Evolutionary conservation across 2,329 filamentous ascomycete genomes (phyloP), one percentile per base, ranked within the genome.

Genomic region (Metarhizium anisopliae): DNA sequence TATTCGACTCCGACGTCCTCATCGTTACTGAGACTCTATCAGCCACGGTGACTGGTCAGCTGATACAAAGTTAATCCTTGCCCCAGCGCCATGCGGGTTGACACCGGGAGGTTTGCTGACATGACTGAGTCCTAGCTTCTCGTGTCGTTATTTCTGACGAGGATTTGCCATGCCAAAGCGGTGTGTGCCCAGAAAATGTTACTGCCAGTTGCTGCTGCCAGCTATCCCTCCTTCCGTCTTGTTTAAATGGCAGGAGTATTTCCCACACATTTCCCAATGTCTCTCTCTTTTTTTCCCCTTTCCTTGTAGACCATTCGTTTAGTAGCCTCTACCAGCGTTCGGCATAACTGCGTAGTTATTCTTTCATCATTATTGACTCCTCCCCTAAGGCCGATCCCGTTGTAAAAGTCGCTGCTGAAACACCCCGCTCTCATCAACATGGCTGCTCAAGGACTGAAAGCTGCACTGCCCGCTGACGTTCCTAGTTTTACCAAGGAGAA

Each of bases 371-470:
- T 30, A 20, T 18, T 14, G 25, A 14, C 45, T 30, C 11, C 32
- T 30, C 14, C 14, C 25, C 6, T 29, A 32, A 50, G 30, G 4
- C 8, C 50, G 25, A n/a, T 29, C 38, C 47, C 11, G 25, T 47
- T 42, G 45, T 30, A 16, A 6, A 49, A 30, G 10, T 30, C 25
- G 25, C 14, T 14, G 25, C 25, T 30, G 13, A 18, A 6, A 14
- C 45, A 30, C 20, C 45, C 45, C 45, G 25, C 45, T 29, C 18
- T n/a, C 45, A 6, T 54, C 52, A 61, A 56, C 54, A 70, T 71
- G 68, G 65, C 66, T 38, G 59, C 61, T 18, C 61, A 58, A 47
- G 61, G 60, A 50, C 55, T 66, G 47, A 60, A 68, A 51, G 58
- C 59, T 30, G 61, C 56, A 56, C 63, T 51, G 54, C 63, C 55